phyloP scores from a whole-genome alignment of 108 stramenopile species.

The Nitzschia sp. region DNA sequence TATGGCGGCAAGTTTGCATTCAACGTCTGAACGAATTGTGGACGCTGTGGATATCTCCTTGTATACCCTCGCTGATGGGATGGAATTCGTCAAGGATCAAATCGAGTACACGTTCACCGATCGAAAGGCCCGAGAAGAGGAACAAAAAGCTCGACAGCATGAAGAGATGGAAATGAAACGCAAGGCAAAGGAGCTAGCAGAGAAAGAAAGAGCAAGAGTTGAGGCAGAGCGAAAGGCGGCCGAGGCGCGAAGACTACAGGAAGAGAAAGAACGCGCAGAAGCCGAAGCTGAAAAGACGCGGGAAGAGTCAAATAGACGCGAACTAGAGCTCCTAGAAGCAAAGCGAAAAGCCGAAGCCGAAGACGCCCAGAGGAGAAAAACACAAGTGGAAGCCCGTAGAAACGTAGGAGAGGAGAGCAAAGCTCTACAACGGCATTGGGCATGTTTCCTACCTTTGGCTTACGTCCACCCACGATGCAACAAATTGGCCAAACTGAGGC shows the following conservation, averaged over 20 bases:
- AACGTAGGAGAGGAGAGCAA: slow-evolving; percentile 11
- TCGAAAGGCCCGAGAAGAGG: slow-evolving; percentile 24
- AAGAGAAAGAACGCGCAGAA: slow-evolving; percentile 16
- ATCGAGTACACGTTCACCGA: slow-evolving; percentile 26
- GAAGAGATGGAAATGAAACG: not conserved
- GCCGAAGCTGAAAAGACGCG: slow-evolving; percentile 5
- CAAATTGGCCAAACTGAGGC: slow-evolving; percentile 21
- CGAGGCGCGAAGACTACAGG: slow-evolving; percentile 5
- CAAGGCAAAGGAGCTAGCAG: slow-evolving; percentile 5
- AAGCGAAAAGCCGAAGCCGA: slow-evolving; percentile 9
- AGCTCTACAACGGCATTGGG: slow-evolving; percentile 9
- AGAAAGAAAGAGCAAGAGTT: not conserved
- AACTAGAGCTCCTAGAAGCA: not conserved
- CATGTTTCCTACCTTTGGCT: slow-evolving; percentile 29
- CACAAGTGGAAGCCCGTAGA: slow-evolving; percentile 5
- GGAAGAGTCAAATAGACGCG: not conserved
- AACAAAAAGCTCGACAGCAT: not conserved
- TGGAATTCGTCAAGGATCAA: slow-evolving; percentile 9
- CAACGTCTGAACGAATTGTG: not conserved
- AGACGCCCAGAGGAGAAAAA: not conserved
- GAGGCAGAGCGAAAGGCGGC: slow-evolving; percentile 11
- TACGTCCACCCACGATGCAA: slow-evolving; percentile 21
- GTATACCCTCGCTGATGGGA: not conserved
- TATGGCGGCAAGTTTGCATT: slow-evolving; percentile 14
- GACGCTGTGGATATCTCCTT: not conserved